Percentiles rank a stretch among this genome's conserved stretches.
These are phyloP conservation scores for Cadophora sp. DNA, from an alignment of 2,329 filamentous ascomycete species.

Conservation along the genomic window DNA sequence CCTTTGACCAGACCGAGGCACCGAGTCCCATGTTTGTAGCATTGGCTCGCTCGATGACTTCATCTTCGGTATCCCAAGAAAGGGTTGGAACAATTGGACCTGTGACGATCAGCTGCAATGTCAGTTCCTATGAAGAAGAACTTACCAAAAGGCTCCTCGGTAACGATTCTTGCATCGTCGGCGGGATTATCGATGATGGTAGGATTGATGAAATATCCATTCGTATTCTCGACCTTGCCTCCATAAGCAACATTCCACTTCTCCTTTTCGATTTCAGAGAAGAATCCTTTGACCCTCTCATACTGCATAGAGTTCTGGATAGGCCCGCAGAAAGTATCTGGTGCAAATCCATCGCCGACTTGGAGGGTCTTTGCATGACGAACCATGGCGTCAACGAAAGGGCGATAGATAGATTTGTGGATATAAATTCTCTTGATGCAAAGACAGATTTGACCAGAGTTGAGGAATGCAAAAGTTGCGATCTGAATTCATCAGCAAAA, in stretches of 20 bases:
- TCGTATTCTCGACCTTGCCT: conserved; percentile 45
- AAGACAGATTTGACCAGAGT: conserved; percentile 62
- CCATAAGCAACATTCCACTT: conserved; percentile 59
- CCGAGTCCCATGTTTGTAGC: conserved; percentile 59
- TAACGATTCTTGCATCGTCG: conserved; percentile 59
- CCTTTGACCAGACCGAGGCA: conserved; percentile 62
- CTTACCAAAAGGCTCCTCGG: conserved; percentile 63
- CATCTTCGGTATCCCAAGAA: conserved; percentile 65
- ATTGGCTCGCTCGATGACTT: conserved; percentile 63
- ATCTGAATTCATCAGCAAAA: conserved; percentile 38
- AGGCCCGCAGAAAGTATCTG: conserved; percentile 56
- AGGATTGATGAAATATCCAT: conserved; percentile 64
- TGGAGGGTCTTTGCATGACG: conserved; percentile 53
- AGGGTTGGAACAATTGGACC: conserved; percentile 69
- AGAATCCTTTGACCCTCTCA: conserved; percentile 61
- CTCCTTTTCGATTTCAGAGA: conserved; percentile 60
- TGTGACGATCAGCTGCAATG: conserved; percentile 7
- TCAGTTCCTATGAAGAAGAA: neutral
- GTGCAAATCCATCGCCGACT: conserved; percentile 47
- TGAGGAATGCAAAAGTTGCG: conserved; percentile 56
- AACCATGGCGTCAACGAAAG: conserved; percentile 56
- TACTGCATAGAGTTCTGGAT: conserved; percentile 71
- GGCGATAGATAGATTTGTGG: conserved; percentile 63
- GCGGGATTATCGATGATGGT: conserved; percentile 65
- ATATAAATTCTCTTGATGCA: conserved; percentile 66